Evolutionary conservation across 2,329 filamentous ascomycete species (phyloP), one percentile per base, ranked within the genome.

Genomic region (Cladobotryum protrusum): DNA sequence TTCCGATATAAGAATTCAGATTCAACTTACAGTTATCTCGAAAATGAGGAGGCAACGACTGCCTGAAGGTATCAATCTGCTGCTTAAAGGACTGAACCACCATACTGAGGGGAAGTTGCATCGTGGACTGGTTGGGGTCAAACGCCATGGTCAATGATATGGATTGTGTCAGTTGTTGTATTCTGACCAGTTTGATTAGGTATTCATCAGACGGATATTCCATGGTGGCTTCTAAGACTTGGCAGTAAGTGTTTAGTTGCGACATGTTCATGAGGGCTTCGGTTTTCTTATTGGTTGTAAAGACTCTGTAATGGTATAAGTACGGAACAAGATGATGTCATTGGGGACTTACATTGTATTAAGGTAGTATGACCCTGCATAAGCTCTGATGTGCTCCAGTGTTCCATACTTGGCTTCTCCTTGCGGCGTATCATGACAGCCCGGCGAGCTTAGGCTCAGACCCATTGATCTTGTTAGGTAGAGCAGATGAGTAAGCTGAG

Each of bases 351-450:
- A 76, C 73, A 74, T 56, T 6, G 74, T 74, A 29, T 75, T 73
- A 4, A 78, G 56, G 48, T 78, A 78, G 51, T 76, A 79, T 4
- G 72, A 73, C 2, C 73, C 75, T 1, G 68, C 67, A 57, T 74
- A 76, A 0, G 74, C 72, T 41, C 76, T 66, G 62, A 76, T 69
- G 42, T 69, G 61, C 49, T 77, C 72, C 9, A 77, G 54, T 18
- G 62, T 63, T 1, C 57, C 54, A 39, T 63, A 64, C 24, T 56
- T 59, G 13, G 57, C 18, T 51, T 57, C 59, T 14, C 55, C 43
- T 36, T 8, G 29, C 7, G 42, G 17, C 7, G 9, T 33, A 34
- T 29, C 13, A 40, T 34, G 17, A 14, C 11, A 45, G n/a, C 15
- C 45, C 35, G 15, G 41, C 17, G 69, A 67, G 8, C 66, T 68